These are phyloP conservation scores for Sophora flavescens DNA, from an alignment of 306 rosid species.

Conservation along the genomic window DNA sequence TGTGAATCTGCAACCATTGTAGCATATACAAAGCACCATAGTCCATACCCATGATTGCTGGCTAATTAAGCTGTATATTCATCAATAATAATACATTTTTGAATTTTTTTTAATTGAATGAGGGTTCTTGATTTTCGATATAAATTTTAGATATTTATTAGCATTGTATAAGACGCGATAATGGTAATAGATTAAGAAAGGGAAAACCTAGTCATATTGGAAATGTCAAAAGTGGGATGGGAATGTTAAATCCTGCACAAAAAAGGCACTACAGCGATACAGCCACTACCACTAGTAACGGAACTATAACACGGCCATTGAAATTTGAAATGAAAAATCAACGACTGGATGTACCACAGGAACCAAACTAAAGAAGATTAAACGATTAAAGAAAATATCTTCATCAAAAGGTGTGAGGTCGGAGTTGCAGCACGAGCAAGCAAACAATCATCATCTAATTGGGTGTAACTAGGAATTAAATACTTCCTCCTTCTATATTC, in stretches of 20 bases:
- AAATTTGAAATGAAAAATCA: background rate
- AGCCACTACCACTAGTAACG: background rate
- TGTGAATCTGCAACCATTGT: background rate
- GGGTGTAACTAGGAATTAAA: background rate
- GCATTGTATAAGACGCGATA: background rate
- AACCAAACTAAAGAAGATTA: background rate
- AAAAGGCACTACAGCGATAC: background rate
- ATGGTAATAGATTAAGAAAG: background rate
- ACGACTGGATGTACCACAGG: background rate
- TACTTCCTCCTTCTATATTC: background rate
- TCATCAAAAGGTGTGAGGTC: background rate
- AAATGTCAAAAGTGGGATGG: background rate
- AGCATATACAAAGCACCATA: background rate
- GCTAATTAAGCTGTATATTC: background rate
- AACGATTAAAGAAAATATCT: background rate
- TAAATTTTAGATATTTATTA: too few relatives aligned
- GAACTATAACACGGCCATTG: background rate
- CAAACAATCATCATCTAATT: background rate
- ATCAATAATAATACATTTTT: background rate
- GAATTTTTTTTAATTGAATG: background rate
- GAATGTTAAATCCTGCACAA: background rate
- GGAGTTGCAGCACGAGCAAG: background rate
- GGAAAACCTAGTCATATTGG: background rate
- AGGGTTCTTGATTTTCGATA: background rate
- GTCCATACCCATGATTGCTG: background rate